Conservation (phyloP, 352 stramenopile genomes). For the Globisporangium polare region DNA sequence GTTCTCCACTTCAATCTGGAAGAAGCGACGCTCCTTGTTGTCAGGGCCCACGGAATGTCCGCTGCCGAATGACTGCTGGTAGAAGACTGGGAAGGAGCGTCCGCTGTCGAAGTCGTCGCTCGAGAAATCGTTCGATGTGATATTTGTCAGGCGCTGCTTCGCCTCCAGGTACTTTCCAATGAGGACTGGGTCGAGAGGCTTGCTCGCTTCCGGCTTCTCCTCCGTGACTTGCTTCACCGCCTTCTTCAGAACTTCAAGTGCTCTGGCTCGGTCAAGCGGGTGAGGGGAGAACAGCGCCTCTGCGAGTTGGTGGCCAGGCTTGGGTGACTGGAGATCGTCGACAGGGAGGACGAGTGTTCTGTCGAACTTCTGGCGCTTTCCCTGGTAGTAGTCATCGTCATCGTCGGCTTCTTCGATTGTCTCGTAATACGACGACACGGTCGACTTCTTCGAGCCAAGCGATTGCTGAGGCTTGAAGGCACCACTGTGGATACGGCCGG, state of each 20-base stretch:
- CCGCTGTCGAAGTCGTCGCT: background rate
- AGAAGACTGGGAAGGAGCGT: constrained; percentile 10
- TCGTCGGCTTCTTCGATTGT: constrained; percentile 10
- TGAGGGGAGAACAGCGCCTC: constrained; percentile 62
- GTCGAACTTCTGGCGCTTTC: constrained; percentile 1
- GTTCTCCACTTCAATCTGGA: constrained; percentile 12
- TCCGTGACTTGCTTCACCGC: constrained; percentile 43
- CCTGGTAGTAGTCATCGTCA: background rate
- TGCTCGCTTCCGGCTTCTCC: background rate
- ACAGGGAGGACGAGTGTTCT: constrained; percentile 10
- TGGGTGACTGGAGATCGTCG: constrained; percentile 27
- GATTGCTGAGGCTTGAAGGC: constrained; percentile 2
- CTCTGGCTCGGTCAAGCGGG: constrained; percentile 38
- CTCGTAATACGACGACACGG: constrained; percentile 8
- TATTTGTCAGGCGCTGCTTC: constrained; percentile 29
- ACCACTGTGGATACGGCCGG: constrained; percentile 11
- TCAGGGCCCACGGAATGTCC: background rate
- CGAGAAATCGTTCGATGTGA: constrained; percentile 12
- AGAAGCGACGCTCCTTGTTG: constrained; percentile 1
- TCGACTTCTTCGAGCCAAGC: constrained; percentile 4
- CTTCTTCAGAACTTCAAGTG: constrained; percentile 45
- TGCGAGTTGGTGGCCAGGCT: constrained; percentile 42
- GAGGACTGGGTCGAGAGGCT: constrained; percentile 31
- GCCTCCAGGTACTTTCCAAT: constrained; percentile 59
- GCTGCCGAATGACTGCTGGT: background rate